These are phyloP conservation scores for Brassica carinata DNA, from an alignment of 345 rosid species.

Conservation along the genomic window DNA sequence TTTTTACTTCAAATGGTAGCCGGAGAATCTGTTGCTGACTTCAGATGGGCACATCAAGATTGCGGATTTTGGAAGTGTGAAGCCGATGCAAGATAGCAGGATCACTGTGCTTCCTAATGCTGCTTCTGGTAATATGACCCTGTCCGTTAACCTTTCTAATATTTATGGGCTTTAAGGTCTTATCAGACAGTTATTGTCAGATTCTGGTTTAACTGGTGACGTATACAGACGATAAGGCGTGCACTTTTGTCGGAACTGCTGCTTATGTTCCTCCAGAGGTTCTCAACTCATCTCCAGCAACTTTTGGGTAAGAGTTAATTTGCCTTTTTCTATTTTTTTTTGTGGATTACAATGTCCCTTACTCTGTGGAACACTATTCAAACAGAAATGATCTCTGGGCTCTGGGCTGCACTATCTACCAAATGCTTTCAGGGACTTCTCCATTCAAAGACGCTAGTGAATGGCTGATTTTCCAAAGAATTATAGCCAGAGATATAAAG, in stretches of 20 bases:
- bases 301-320: constrained; percentile 69
- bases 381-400: constrained; percentile 99
- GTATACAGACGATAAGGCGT: constrained; percentile 82
- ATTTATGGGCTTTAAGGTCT: constrained; percentile 25
- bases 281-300: constrained; percentile 97
- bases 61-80: constrained; percentile 98
- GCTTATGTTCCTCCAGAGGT: constrained; percentile 99
- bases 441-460: constrained; percentile 99
- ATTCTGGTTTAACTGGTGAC: constrained; percentile 20
- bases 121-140: constrained; percentile 63
- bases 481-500: constrained; percentile 88
- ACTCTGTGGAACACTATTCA: constrained; percentile 40
- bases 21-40: constrained; percentile 88
- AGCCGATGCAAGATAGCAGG: constrained; percentile 93
- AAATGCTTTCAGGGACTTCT: constrained; percentile 99
- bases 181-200: constrained; percentile 25
- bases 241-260: constrained; percentile 96
- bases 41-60: constrained; percentile 87
- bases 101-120: constrained; percentile 96
- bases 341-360: too few species aligned
- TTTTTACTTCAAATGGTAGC: constrained; percentile 55
- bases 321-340: neutral
- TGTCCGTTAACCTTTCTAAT: neutral
- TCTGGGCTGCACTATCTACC: constrained; percentile 98
- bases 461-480: constrained; percentile 97